phyloP scores from a whole-genome alignment of 768 basidiomycete genomes.

The Phanerochaete carnosa region DNA sequence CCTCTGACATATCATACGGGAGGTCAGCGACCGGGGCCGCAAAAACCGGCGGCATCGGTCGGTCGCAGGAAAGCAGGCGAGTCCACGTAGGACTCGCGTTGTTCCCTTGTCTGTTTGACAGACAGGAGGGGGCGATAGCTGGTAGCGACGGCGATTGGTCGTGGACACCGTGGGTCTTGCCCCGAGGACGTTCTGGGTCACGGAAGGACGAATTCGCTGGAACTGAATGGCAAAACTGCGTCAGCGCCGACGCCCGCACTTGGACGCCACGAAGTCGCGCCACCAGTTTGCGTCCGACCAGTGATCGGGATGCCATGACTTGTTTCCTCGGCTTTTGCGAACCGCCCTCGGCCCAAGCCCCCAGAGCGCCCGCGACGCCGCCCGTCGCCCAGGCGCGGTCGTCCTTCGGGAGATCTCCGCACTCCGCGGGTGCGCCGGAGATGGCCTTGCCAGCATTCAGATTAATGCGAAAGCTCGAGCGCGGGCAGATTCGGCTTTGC shows the following conservation, averaged over 20 bases:
- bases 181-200: not conserved
- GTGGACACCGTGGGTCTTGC: not conserved
- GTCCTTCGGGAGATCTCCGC: not conserved
- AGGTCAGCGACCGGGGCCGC: too few relatives aligned
- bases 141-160: not conserved
- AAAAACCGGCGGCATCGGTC: too few relatives aligned
- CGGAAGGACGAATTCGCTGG: not conserved
- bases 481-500: too few relatives aligned
- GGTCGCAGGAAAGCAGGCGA: not conserved
- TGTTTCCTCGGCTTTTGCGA: not conserved
- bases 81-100: not conserved
- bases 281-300: not conserved
- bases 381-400: not conserved
- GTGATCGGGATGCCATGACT: not conserved
- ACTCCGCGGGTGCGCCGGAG: not conserved
- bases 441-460: not conserved
- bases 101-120: not conserved
- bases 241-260: not conserved
- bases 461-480: too few relatives aligned
- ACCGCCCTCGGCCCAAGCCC: not conserved
- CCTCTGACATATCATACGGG: too few relatives aligned
- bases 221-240: not conserved
- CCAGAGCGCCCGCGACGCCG: not conserved
- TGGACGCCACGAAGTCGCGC: not conserved
- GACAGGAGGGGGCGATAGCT: not conserved